phyloP scores from a whole-genome alignment of 768 basidiomycete genomes.

The Leccinum rimulosum region DNA sequence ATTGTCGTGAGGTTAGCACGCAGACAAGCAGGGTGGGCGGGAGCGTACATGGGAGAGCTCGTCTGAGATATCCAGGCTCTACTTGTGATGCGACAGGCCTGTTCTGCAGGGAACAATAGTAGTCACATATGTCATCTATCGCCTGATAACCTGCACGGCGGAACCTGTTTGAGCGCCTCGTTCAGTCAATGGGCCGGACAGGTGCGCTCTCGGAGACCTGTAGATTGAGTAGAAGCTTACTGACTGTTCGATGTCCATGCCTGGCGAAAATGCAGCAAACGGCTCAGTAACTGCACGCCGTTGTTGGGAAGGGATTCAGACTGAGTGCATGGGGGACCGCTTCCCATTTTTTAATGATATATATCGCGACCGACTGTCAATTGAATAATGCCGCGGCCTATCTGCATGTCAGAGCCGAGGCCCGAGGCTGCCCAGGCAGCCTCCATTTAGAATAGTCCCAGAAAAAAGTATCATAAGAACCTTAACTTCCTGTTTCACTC shows the following conservation, averaged over 20 bases:
- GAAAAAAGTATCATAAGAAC: no score
- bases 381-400: no score
- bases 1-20: not conserved
- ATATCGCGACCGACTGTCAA: no score
- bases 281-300: not conserved
- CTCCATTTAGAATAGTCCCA: no score
- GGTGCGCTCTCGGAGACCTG: not conserved
- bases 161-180: constrained; percentile 46
- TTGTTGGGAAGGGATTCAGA: no score
- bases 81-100: constrained; percentile 69
- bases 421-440: no score
- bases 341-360: no score
- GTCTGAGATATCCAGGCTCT: constrained; percentile 76
- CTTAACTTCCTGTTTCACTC: no score
- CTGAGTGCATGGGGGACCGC: no score
- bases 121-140: constrained; percentile 87
- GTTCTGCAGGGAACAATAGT: constrained; percentile 65
- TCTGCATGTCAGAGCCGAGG: no score
- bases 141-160: constrained; percentile 82
- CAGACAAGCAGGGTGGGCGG: not conserved
- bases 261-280: not conserved
- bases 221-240: not conserved
- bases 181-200: not conserved
- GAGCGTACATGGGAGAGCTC: constrained; percentile 59
- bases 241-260: constrained; percentile 12